Base-by-base conservation (phyloP, 2,329 filamentous ascomycete species). In the Falciphora oryzae region DNA sequence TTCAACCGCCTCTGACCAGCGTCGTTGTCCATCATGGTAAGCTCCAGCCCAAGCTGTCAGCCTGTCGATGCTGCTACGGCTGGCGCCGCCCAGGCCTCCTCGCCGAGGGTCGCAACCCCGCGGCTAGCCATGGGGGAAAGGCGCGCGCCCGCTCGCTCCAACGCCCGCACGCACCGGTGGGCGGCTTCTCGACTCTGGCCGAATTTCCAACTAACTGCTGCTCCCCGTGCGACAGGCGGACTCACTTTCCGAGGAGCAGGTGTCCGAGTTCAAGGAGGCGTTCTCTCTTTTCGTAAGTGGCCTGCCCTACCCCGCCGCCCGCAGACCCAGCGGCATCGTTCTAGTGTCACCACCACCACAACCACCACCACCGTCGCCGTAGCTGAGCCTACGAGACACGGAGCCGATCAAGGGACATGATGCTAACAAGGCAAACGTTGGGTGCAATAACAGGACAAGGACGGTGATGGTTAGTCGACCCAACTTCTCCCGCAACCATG, bases 231-330 rank as follows among this genome's bases (percentile, higher is more conserved):
- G 44, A 70, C 78, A 98, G 94, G 94, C 94, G 79, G 95, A 99
- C 79, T 94, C 94, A 80, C 90, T 99, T 76, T 98, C 95, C 74
- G 95, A 99, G 86, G 95, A 99, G 84, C 95, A 99, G 87, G 95
- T 99, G 79, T 98, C 95, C 78, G 95, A 99, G 85, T 99, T 98
- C 86, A 99, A 98, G 91, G 95, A 99, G 85, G 95, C 95, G 65
- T 99, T 99, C 84, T 99, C 95, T 79, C 92, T 99, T 71, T 99
- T 99, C 81, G 95, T 99, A 89, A 89, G 95, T 81, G 29, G 65
- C 71, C 67, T 65, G 64, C 64, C 62, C 65, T 67, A 57, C 38
- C 27, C 29, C 32, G 44, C 16, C 50, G 38, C 38, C 27, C 35
- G 28, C 27, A n/a, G 11, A 16, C 28, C 60, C 27, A 44, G 22